Percentiles rank a stretch among this genome's conserved stretches.
phyloP scores from a whole-genome alignment of 2,329 filamentous ascomycete genomes.

The Chrysoporthe puriensis region DNA sequence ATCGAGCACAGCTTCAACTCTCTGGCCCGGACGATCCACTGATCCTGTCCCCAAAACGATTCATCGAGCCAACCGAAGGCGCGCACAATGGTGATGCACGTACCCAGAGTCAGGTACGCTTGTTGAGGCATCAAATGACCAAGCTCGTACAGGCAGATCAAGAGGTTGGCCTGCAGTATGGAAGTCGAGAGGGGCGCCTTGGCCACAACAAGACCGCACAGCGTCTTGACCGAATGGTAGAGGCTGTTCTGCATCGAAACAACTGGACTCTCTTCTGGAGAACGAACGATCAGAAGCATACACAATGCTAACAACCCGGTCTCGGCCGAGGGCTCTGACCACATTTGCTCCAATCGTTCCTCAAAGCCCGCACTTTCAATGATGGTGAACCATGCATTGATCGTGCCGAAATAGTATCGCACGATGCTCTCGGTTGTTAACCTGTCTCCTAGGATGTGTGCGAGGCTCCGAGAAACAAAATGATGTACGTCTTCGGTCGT shows the following conservation, averaged over 20 bases:
- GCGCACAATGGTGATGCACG: slow-evolving; percentile 35
- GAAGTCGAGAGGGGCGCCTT: slow-evolving; percentile 32
- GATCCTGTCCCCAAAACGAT: slow-evolving; percentile 33
- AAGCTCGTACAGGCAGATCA: slow-evolving; percentile 38
- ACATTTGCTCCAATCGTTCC: slow-evolving; percentile 32
- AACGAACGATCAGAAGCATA: slow-evolving; percentile 36
- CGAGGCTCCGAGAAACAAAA: slow-evolving; percentile 34
- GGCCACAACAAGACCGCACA: slow-evolving; percentile 34
- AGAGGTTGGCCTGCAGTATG: slow-evolving; percentile 36
- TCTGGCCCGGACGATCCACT: slow-evolving; percentile 30
- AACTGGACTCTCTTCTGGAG: slow-evolving; percentile 29
- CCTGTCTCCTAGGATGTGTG: slow-evolving; percentile 34
- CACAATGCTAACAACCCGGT: slow-evolving; percentile 34
- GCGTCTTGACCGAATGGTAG: slow-evolving; percentile 36
- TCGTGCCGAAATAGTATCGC: slow-evolving; percentile 34
- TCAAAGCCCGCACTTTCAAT: slow-evolving; percentile 34
- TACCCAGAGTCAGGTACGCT: slow-evolving; percentile 36
- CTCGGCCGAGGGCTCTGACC: slow-evolving; percentile 36
- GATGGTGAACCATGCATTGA: slow-evolving; percentile 38
- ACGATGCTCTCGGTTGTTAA: slow-evolving; percentile 33
- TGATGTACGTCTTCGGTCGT: slow-evolving; percentile 35
- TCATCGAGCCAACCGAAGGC: slow-evolving; percentile 35
- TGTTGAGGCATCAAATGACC: slow-evolving; percentile 37
- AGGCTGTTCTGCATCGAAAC: slow-evolving; percentile 33
- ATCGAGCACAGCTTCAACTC: slow-evolving; percentile 37